These are phyloP conservation scores for Ottelia alismoides DNA, from an alignment of 106 monocot species.

Conservation along the genomic window DNA sequence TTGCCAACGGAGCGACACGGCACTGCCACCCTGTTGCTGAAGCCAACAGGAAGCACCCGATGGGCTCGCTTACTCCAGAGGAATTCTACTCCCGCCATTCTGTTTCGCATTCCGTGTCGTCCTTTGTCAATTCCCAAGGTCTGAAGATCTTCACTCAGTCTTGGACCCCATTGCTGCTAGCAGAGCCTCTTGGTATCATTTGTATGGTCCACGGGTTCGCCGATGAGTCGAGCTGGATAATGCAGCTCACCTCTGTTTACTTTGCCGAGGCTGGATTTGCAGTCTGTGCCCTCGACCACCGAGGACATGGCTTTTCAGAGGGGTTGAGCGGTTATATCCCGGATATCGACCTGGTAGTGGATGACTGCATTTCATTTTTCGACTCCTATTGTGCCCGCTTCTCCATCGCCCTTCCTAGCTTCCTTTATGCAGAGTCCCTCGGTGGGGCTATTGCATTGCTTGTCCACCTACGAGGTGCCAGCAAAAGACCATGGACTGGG, in stretches of 20 bases:
- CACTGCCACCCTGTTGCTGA: conserved; percentile 53
- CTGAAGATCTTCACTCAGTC: conserved; percentile 78
- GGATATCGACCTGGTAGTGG: conserved; percentile 52
- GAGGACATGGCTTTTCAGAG: conserved; percentile 76
- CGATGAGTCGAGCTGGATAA: conserved; percentile 72
- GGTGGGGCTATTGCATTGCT: conserved; percentile 74
- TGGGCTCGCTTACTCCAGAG: conserved; percentile 41
- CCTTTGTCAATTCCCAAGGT: conserved; percentile 60
- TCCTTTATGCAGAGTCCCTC: conserved; percentile 71
- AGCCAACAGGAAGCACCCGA: conserved; percentile 59
- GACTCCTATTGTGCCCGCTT: conserved; percentile 33
- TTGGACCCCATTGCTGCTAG: conserved; percentile 40
- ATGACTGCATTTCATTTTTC: conserved; percentile 67
- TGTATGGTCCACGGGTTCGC: conserved; percentile 68
- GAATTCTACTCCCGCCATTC: conserved; percentile 80
- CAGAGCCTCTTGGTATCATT: conserved; percentile 27
- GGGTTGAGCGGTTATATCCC: conserved; percentile 48
- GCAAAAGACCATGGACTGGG: conserved; percentile 28
- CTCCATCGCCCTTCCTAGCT: conserved; percentile 37
- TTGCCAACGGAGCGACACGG: too few species aligned
- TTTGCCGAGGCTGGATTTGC: conserved; percentile 57
- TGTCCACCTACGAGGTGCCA: conserved; percentile 30
- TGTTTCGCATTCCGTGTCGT: conserved; percentile 50
- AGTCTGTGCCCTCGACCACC: conserved; percentile 68
- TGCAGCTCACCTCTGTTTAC: conserved; percentile 61